Evolutionary conservation across 1,139 yeast genomes (phyloP), one percentile per base, ranked within the genome.

Genomic region (Blastobotrys serpentis): DNA sequence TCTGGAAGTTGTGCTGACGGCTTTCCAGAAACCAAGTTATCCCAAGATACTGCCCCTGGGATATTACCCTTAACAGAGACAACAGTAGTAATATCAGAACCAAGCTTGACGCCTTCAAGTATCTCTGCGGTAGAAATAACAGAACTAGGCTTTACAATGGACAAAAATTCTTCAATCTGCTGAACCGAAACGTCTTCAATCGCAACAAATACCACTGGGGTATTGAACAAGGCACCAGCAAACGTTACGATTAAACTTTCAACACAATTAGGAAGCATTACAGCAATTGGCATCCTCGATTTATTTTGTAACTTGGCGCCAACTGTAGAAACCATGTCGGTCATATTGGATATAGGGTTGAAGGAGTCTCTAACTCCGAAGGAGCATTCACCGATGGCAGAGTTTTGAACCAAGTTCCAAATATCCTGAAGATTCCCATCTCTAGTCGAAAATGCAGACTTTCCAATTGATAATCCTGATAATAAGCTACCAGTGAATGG

Each of bases 371-470:
- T 26, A 19, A 21, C 41, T 2, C 37, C 18, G 19, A 36, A 36
- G 7, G 40, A 18, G 13, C 40, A 22, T 34, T 39, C 43, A 21
- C 42, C 40, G 30, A 43, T 50, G 11, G 45, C 17, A 7, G 48
- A 33, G 26, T 43, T 50, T 17, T 46, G 48, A 47, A 57, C 57
- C 47, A 65, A 46, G 33, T 49, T 69, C 84, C 86, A 82, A 2
- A 82, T 63, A 61, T 82, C 88, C 53, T 73, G 67, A 47, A 82
- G 61, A 52, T 74, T 77, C 3, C 88, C 88, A 53, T 79, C 79
- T 42, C 86, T 64, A 13, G 62, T 56, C 4, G 33, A 18, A 4
- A 19, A 33, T 3, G 50, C 32, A 25, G 41, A 22, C 21, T 25
- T 39, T 30, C 44, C 55, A 29, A 84, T 76, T 44, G 78, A 76